Evolutionary conservation across 1,284 basidiomycete species (phyloP), one percentile per base, ranked within the genome.

Genomic region (Athelia sp.): DNA sequence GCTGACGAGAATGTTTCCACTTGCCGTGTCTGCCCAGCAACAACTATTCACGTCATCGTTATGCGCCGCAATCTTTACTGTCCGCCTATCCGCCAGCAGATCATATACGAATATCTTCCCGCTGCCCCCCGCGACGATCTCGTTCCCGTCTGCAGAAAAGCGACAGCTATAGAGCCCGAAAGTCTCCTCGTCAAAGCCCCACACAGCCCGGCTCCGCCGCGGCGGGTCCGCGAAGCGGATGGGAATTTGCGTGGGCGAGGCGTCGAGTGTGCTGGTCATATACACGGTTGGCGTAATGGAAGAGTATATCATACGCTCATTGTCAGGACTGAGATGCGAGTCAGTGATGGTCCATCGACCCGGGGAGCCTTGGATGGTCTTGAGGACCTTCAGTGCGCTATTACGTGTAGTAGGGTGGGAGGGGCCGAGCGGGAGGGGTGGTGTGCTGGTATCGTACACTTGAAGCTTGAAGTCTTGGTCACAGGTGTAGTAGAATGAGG

Each of bases 341-440:
- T 99, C 96, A 2, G 94, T 96, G 49, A 97, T 88, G 0, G 94
- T 96, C 94, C 94, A 97, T 29, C 80, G 73, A 8, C 88, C 88
- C 29, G 80, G 73, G 47, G 78, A 70, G 1, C 91, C 94, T 60
- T 83, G 76, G 46, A 96, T 88, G 0, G 81, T 82, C 65, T 94
- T 93, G 57, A 85, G 78, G 31, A 86, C 71, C 55, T 84, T 84
- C 77, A 96, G 79, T 17, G 77, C 84, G 0, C 75, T 72, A 15
- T 63, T 60, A 45, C 71, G 66, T 13, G 51, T 47, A 55, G 50
- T 23, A 23, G 47, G 45, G 52, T 58, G 52, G 54, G 47, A 29
- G 18, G 46, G 26, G 48, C 50, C 47, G 55, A 62, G 19, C 15
- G n/a, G 36, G 26, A 61, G 52, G 0, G 72, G 78, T 23, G 81